phyloP scores from a whole-genome alignment of 805 yeast genomes.

The Tetrapisispora iriomotensis region DNA sequence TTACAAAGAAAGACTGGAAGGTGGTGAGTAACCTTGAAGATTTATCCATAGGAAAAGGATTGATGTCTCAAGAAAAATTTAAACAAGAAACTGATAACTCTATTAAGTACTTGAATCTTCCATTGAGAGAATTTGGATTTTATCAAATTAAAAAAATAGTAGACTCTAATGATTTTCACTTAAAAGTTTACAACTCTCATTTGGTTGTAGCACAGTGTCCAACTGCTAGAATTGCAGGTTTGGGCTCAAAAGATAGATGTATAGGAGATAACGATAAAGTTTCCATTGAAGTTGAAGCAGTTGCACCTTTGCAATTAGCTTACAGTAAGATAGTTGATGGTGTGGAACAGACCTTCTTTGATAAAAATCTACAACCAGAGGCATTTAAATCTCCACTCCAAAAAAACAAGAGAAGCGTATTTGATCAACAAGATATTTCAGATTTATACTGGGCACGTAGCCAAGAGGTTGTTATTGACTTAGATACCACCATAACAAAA shows the following conservation, averaged over 20 bases:
- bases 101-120: constrained; percentile 53
- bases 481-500: constrained; percentile 34
- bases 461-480: constrained; percentile 33
- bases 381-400: constrained; percentile 42
- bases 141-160: constrained; percentile 59
- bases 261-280: constrained; percentile 47
- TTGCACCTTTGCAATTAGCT: constrained; percentile 60
- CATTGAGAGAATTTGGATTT: constrained; percentile 62
- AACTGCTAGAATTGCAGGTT: constrained; percentile 34
- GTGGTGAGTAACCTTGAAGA: constrained; percentile 21
- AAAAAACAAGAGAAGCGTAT: constrained; percentile 20
- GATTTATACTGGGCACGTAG: constrained; percentile 37
- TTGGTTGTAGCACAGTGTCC: constrained; percentile 74
- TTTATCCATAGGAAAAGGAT: constrained; percentile 11
- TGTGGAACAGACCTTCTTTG: constrained; percentile 22
- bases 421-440: constrained; percentile 28
- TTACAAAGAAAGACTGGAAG: constrained; percentile 46
- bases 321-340: constrained; percentile 41
- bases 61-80: constrained; percentile 13
- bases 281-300: constrained; percentile 53
- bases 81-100: constrained; percentile 10
- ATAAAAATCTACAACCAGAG: constrained; percentile 43
- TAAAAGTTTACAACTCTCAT: constrained; percentile 52
- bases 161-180: constrained; percentile 54
- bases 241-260: constrained; percentile 46